Percentiles rank a stretch among this genome's conserved stretches.
phyloP scores from a whole-genome alignment of 768 basidiomycete species.

The Lyophyllum atratum region DNA sequence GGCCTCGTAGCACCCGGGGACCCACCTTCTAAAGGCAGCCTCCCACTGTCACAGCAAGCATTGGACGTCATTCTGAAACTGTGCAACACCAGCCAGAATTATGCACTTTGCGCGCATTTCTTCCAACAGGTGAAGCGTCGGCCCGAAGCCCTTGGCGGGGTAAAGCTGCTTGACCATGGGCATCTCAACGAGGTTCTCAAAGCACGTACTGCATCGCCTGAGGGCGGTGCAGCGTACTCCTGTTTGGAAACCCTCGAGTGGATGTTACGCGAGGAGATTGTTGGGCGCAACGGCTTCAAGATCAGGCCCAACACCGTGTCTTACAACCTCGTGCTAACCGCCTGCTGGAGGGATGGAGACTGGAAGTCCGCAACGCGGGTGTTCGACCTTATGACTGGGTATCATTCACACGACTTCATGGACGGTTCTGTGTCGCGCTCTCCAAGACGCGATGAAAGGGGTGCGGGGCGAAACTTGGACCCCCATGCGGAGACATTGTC shows the following conservation, averaged over 20 bases:
- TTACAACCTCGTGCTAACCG: constrained; percentile 61
- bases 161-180: constrained; percentile 44
- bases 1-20: constrained; percentile 57
- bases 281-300: constrained; percentile 43
- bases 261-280: constrained; percentile 61
- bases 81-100: constrained; percentile 52
- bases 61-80: constrained; percentile 56
- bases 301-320: constrained; percentile 51
- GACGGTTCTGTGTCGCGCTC: constrained; percentile 38
- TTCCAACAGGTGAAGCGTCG: constrained; percentile 58
- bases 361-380: constrained; percentile 58
- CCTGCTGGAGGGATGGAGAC: constrained; percentile 65
- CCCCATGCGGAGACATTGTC: constrained; percentile 59
- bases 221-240: constrained; percentile 40
- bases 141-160: constrained; percentile 37
- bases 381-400: constrained; percentile 77
- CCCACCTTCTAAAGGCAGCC: constrained; percentile 32
- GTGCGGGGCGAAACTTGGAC: constrained; percentile 42
- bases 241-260: constrained; percentile 66
- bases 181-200: constrained; percentile 67
- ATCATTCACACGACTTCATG: constrained; percentile 54
- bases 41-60: constrained; percentile 46
- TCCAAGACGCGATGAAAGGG: constrained; percentile 45
- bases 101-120: constrained; percentile 54
- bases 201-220: constrained; percentile 48